These are phyloP conservation scores for Botryotinia narcissicola DNA, from an alignment of 2,329 filamentous ascomycete species.

Conservation along the genomic window DNA sequence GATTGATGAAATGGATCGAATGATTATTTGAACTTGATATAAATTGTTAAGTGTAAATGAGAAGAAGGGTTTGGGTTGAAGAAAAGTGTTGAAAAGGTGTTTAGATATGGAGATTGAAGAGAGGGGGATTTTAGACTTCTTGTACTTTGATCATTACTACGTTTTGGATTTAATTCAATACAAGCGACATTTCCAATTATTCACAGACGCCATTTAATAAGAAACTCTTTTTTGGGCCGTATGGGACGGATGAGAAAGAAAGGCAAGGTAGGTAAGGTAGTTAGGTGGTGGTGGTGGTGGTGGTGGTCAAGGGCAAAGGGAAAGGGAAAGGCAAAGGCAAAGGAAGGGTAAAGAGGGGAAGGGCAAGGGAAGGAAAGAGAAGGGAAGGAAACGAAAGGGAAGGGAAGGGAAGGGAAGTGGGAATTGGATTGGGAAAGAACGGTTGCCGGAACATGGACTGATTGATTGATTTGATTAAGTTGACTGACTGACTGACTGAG, in stretches of 20 bases:
- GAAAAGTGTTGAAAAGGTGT: neutral
- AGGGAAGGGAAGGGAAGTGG: neutral
- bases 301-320: neutral
- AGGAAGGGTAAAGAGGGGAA: too few species aligned
- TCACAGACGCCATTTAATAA: neutral
- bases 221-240: neutral
- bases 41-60: conserved; percentile 20
- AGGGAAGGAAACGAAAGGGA: neutral
- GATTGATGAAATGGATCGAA: conserved; percentile 33
- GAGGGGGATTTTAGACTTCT: conserved; percentile 13
- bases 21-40: conserved; percentile 27
- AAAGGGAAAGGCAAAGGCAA: neutral
- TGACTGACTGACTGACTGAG: neutral
- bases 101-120: neutral
- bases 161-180: conserved; percentile 13
- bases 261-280: neutral
- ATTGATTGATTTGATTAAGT: neutral
- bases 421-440: conserved; percentile 20
- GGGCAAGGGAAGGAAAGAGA: too few species aligned
- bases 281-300: neutral
- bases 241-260: neutral
- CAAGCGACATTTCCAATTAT: conserved; percentile 14
- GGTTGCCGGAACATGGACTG: conserved; percentile 14
- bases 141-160: conserved; percentile 16
- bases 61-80: conserved; percentile 1